Evolutionary conservation across 805 yeast genomes (phyloP).

Genomic region (Nakazawaea ambrosiae): DNA sequence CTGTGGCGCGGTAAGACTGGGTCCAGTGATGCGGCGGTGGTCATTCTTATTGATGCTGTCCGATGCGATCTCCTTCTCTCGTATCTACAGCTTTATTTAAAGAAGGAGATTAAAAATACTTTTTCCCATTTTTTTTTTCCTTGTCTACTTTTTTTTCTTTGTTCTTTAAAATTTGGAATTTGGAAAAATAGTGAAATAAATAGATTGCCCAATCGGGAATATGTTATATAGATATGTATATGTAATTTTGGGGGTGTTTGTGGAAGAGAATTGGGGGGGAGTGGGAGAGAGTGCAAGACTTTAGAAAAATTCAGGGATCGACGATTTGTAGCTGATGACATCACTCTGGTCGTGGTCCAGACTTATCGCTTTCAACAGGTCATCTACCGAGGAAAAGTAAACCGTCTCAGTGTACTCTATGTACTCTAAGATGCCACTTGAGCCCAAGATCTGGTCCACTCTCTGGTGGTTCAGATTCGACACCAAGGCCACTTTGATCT

Average conservation of each 20-base stretch:
- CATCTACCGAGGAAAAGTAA: background rate
- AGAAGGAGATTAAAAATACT: too few relatives aligned
- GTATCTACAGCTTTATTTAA: too few relatives aligned
- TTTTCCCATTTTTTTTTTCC: too few relatives aligned
- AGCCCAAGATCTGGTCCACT: constrained; percentile 17
- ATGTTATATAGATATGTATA: too few relatives aligned
- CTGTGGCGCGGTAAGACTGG: constrained; percentile 7
- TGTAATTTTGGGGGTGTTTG: too few relatives aligned
- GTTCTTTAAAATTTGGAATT: too few relatives aligned
- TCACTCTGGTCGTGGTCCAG: constrained; percentile 1
- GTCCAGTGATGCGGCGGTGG: too few relatives aligned
- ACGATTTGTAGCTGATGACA: constrained; percentile 1
- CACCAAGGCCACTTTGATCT: constrained; percentile 46
- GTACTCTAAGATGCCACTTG: constrained; percentile 5
- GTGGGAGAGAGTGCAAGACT: too few relatives aligned
- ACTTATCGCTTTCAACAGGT: constrained; percentile 1
- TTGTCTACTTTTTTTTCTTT: too few relatives aligned
- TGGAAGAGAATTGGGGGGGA: too few relatives aligned
- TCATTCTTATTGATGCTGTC: too few relatives aligned
- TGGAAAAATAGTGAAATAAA: background rate
- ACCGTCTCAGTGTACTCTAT: background rate
- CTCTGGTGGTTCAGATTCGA: constrained; percentile 19
- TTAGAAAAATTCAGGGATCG: background rate
- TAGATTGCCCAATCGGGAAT: background rate
- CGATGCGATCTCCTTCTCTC: too few relatives aligned